Base-by-base conservation (phyloP, 1,139 yeast genomes). In the Candida pseudoviswanathii region DNA sequence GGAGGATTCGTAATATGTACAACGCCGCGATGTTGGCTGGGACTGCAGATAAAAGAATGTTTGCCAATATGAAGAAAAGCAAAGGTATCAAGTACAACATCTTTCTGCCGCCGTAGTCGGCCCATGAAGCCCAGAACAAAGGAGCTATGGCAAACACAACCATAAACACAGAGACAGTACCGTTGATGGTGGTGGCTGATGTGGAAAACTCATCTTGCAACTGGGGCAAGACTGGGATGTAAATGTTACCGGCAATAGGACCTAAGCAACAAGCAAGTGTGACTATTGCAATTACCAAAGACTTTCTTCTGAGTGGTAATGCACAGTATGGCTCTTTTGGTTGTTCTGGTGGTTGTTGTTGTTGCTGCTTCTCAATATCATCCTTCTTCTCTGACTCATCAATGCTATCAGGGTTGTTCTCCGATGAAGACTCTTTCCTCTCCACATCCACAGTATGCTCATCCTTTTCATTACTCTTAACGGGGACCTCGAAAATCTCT, bases 81-180 rank as follows among this genome's bases (percentile, higher is more conserved):
- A 82, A 61, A 0, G 86, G 80, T 2, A 70, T 58, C 26, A 81
- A 51, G 53, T 81, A 81, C 16, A 81, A 60, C 7, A 71, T 61
- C 58, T 82, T 82, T 47, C 87, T 65, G 0, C 87, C 87, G 5
- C 84, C 83, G 53, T 71, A 66, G 58, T 82, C 87, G 2, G 86
- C 82, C 68, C 70, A 74, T 2, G 77, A 67, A 4, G 81, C 86
- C 87, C 84, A 82, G 42, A 77, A 54, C 47, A 78, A 58, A 1
- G 84, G 86, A 0, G 82, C 78, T 44, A 81, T 62, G 16, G 83
- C 82, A 65, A 79, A 81, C 2, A 73, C 75, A 2, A 69, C 79
- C 85, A 82, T 81, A 52, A 82, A 81, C 0, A 78, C 82, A 0
- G 86, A 76, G 0, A 83, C 85, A 0, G 87, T 81, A 25, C 84